Evolutionary conservation across 2,329 filamentous ascomycete species (phyloP).

Genomic region (Grosmannia serpens): DNA sequence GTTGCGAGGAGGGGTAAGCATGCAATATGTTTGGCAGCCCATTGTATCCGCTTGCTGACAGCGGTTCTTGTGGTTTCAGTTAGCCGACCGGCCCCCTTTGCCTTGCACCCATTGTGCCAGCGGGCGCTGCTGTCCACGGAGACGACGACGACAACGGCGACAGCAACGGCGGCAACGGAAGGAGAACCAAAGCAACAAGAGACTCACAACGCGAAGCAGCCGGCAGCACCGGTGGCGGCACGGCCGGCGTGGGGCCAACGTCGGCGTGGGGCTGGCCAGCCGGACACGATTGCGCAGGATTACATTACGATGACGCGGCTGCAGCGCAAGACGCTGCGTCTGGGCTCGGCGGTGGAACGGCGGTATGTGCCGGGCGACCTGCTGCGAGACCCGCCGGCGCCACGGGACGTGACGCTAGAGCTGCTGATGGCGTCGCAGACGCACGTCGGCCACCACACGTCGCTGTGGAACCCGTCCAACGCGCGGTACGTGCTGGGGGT

Average conservation of each 20-base stretch:
- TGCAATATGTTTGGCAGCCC: neutral
- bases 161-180: slow-evolving; percentile 11
- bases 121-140: slow-evolving; percentile 26
- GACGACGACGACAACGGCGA: slow-evolving; percentile 16
- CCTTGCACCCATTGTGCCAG: slow-evolving; percentile 18
- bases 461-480: slow-evolving; percentile 90
- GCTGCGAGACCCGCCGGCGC: slow-evolving; percentile 59
- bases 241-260: slow-evolving; percentile 1
- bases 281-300: slow-evolving; percentile 20
- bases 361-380: slow-evolving; percentile 57
- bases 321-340: slow-evolving; percentile 30
- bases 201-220: neutral
- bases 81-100: neutral
- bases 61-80: neutral
- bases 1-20: slow-evolving; percentile 41
- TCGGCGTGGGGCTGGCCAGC: slow-evolving; percentile 1
- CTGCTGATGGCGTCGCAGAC: slow-evolving; percentile 77
- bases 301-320: slow-evolving; percentile 27
- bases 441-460: slow-evolving; percentile 83
- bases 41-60: neutral
- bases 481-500: slow-evolving; percentile 89
- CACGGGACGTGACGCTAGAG: slow-evolving; percentile 78
- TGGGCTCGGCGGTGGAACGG: slow-evolving; percentile 37
- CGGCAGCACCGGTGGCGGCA: neutral
- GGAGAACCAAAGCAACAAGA: neutral